These are phyloP conservation scores for Guillardia theta DNA, from an alignment of 78 protist genomes.

Conservation along the genomic window DNA sequence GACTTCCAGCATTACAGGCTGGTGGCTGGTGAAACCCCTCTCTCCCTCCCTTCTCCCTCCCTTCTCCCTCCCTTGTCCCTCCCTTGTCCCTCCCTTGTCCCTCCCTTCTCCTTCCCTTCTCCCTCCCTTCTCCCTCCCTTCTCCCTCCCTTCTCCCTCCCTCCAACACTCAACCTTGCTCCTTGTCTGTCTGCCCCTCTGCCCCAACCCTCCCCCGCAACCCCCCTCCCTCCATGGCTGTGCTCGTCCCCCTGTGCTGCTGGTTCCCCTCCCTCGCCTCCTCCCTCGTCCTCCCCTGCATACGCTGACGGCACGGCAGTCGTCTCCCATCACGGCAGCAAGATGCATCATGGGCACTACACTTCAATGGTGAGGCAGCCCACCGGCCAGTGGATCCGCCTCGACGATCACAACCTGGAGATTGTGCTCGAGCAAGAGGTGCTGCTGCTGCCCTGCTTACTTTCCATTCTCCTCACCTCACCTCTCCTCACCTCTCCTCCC, in stretches of 20 bases:
- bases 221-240: no score
- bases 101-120: not conserved
- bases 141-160: conserved; percentile 1
- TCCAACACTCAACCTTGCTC: not conserved
- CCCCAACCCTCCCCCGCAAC: no score
- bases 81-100: not conserved
- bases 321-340: not conserved
- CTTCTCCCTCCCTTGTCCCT: not conserved
- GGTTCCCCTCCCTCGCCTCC: no score
- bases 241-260: no score
- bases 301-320: not conserved
- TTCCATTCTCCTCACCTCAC: not conserved
- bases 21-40: not conserved
- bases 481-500: not conserved
- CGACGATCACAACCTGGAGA: not conserved
- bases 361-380: not conserved
- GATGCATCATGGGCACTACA: not conserved
- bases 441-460: not conserved
- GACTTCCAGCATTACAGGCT: no score
- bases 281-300: no score
- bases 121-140: not conserved
- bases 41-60: not conserved
- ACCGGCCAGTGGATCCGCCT: not conserved
- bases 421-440: not conserved
- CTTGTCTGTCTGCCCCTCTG: no score